Base-by-base conservation (phyloP, 371 early-diverging fungal species). In the Mucor racemosus region DNA sequence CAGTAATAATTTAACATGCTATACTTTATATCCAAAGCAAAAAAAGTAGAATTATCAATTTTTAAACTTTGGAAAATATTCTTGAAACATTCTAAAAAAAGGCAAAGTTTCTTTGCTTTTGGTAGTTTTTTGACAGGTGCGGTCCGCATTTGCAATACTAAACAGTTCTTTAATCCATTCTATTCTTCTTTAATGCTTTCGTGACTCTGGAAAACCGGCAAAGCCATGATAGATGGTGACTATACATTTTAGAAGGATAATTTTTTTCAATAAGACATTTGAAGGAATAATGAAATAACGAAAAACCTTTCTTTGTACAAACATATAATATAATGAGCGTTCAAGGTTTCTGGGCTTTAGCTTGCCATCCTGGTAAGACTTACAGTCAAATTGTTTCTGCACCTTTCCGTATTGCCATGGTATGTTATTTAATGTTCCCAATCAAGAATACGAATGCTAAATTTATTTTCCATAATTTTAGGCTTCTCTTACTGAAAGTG, bases 321-420 rank as follows among this genome's bases (percentile, higher is more conserved):
- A 53, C 31, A 31, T 6, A 26, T 31, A 13, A 31, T 11, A 50
- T 34, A 56, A 74, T 76, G 76, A 80, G 66, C 46, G 57, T 79
- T 66, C 76, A 72, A 71, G 79, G 79, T 50, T 81, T 86, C 65
- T 86, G 82, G 81, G 88, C 84, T 67, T 76, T 91, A 55, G 82
- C 81, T 68, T 78, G 88, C 58, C 65, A 76, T 34, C 91, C 92
- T 61, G 86, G 84, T 56, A 91, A 91, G 80, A 86, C 89, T 41
- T 92, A 91, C 71, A 79, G 78, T 54, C 91, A 91, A 77, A 76
- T 81, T 55, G 94, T 92, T 41, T 89, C 91, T 62, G 82, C 83
- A 64, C 79, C 90, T 19, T 94, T 94, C 87, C 86, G 89, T 64
- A 68, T 94, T 65, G 83, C 90, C 53, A 91, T 89, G 80, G 92